phyloP scores from a whole-genome alignment of 2,329 filamentous ascomycete genomes.

The Calonectria montana region DNA sequence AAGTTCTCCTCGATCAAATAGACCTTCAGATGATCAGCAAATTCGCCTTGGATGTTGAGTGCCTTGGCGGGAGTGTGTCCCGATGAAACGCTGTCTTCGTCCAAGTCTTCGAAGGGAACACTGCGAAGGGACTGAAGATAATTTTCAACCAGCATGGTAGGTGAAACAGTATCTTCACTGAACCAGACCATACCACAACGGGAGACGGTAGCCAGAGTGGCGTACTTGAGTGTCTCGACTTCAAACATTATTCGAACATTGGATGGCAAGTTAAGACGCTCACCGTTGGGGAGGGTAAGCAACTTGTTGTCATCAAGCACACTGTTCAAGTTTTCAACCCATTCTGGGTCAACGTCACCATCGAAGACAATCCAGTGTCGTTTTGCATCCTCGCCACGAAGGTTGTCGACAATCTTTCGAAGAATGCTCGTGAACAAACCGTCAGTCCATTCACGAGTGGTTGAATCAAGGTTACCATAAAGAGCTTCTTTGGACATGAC shows the following conservation, averaged over 20 bases:
- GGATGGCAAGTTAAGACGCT: slow-evolving; percentile 91
- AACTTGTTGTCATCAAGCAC: slow-evolving; percentile 99
- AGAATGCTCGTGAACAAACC: slow-evolving; percentile 98
- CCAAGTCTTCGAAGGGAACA: slow-evolving; percentile 91
- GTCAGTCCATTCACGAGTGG: slow-evolving; percentile 98
- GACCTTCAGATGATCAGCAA: slow-evolving; percentile 81
- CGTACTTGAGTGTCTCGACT: slow-evolving; percentile 97
- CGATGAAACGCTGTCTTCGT: slow-evolving; percentile 86
- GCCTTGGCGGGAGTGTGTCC: slow-evolving; percentile 83
- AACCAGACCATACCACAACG: slow-evolving; percentile 99
- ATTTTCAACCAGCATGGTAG: slow-evolving; percentile 91
- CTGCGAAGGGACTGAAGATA: slow-evolving; percentile 87
- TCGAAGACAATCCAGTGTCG: slow-evolving; percentile 99
- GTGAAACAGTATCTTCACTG: slow-evolving; percentile 95
- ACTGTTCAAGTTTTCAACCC: slow-evolving; percentile 99
- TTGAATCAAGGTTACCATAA: slow-evolving; percentile 95
- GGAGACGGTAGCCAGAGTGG: slow-evolving; percentile 97
- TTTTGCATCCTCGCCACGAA: slow-evolving; percentile 96
- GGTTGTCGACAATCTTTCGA: slow-evolving; percentile 97
- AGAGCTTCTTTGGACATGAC: slow-evolving; percentile 99
- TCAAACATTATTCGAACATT: slow-evolving; percentile 99
- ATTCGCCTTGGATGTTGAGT: slow-evolving; percentile 80
- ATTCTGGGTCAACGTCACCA: slow-evolving; percentile 98
- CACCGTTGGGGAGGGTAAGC: slow-evolving; percentile 95
- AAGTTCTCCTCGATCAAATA: slow-evolving; percentile 85